These are phyloP conservation scores for Tulasnella sp. DNA, from an alignment of 768 basidiomycete species.

Conservation along the genomic window DNA sequence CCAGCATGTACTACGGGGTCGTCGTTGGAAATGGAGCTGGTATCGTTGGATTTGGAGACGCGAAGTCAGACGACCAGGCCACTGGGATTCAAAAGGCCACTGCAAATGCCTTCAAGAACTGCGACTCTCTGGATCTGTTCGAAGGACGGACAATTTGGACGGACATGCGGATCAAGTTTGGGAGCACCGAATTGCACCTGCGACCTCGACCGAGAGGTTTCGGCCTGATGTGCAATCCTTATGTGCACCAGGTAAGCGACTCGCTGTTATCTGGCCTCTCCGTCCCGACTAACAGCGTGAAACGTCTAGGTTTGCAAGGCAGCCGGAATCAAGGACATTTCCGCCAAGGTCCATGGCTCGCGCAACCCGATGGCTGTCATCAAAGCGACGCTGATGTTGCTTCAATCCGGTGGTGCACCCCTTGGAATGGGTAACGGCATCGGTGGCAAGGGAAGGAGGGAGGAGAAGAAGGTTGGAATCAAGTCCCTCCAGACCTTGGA, in stretches of 20 bases:
- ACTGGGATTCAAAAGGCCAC: conserved; percentile 57
- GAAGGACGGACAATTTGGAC: conserved; percentile 95
- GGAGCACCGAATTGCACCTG: conserved; percentile 73
- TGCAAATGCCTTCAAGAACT: conserved; percentile 69
- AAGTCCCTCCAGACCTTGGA: conserved; percentile 64
- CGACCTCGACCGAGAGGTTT: conserved; percentile 86
- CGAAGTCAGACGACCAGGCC: conserved; percentile 55
- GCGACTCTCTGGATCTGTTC: conserved; percentile 93
- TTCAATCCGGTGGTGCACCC: conserved; percentile 81
- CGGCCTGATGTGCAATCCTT: conserved; percentile 84
- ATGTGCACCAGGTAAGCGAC: conserved; percentile 55
- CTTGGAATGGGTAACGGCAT: conserved; percentile 77
- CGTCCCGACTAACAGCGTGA: background rate
- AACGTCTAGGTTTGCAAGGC: conserved; percentile 71
- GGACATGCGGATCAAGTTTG: conserved; percentile 79
- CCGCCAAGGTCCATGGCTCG: conserved; percentile 93
- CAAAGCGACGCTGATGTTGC: conserved; percentile 75
- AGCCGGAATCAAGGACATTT: conserved; percentile 91
- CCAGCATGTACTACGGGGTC: conserved; percentile 56
- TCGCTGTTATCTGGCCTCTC: no score
- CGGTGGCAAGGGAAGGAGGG: conserved; percentile 64
- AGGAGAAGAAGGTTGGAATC: conserved; percentile 76
- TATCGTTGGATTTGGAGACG: conserved; percentile 77
- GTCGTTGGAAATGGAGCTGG: conserved; percentile 82
- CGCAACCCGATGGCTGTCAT: conserved; percentile 81